These are phyloP conservation scores for Podaxis mareebaensis DNA, from an alignment of 768 basidiomycete species.

Conservation along the genomic window DNA sequence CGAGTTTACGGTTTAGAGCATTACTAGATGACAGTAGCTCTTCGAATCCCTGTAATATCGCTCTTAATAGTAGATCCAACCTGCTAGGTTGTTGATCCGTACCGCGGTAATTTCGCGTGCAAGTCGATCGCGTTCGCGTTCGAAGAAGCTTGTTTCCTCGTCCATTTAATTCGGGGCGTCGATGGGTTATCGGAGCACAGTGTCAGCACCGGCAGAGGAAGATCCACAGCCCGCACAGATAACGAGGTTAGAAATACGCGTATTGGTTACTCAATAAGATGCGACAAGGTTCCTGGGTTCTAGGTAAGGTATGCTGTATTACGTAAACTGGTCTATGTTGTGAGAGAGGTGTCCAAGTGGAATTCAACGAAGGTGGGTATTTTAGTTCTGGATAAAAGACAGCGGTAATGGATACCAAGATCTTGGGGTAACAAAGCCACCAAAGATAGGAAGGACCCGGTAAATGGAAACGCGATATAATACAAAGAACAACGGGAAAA, in stretches of 20 bases:
- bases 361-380: background rate
- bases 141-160: slow-evolving; percentile 67
- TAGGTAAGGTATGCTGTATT: background rate
- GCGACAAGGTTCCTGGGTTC: background rate
- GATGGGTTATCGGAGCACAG: background rate
- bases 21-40: slow-evolving; percentile 85
- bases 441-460: background rate
- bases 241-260: background rate
- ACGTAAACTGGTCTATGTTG: background rate
- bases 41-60: slow-evolving; percentile 66
- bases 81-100: slow-evolving; percentile 21
- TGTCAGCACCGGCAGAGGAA: background rate
- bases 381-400: background rate
- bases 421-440: background rate
- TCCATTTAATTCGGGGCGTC: slow-evolving; percentile 23
- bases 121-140: slow-evolving; percentile 75
- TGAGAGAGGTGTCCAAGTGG: background rate
- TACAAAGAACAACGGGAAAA: slow-evolving; percentile 1
- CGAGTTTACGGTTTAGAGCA: slow-evolving; percentile 84
- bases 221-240: background rate
- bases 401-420: background rate
- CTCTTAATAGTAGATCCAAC: slow-evolving; percentile 25
- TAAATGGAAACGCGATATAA: background rate
- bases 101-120: slow-evolving; percentile 75
- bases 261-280: background rate